A percentile compares a stretch with the other conserved stretches of the same genome.
Evolutionary conservation across 2,329 filamentous ascomycete genomes (phyloP).

Genomic region (Stachybotrys echinatus): DNA sequence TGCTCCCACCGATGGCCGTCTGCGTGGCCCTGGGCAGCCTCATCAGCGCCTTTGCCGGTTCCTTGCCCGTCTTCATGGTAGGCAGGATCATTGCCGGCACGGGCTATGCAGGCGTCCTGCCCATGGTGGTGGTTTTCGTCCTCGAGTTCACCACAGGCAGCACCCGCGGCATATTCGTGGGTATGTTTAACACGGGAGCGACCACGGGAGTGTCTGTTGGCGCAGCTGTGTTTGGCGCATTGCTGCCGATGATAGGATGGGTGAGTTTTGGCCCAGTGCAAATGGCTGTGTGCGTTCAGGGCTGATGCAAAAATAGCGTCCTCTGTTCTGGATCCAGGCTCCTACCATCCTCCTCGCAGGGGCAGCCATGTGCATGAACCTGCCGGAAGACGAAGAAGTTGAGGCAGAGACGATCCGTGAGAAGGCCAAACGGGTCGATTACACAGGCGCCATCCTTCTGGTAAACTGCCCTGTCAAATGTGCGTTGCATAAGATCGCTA

Average conservation of each 20-base stretch:
- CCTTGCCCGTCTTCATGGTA: constrained; percentile 58
- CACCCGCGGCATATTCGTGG: constrained; percentile 67
- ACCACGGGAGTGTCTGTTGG: constrained; percentile 68
- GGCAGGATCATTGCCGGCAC: constrained; percentile 64
- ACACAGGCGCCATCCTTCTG: constrained; percentile 63
- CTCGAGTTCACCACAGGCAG: constrained; percentile 67
- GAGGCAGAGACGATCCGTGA: constrained; percentile 27
- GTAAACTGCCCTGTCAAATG: constrained; percentile 33
- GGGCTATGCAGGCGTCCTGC: constrained; percentile 68
- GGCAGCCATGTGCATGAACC: constrained; percentile 55
- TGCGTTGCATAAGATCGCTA: neutral
- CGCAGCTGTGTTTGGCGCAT: constrained; percentile 62
- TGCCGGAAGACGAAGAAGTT: constrained; percentile 41
- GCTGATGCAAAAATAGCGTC: constrained; percentile 41
- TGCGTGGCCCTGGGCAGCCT: constrained; percentile 57
- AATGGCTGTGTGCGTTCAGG: neutral
- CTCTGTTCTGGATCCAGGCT: constrained; percentile 68
- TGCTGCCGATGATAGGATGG: constrained; percentile 64
- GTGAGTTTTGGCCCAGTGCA: constrained; percentile 39
- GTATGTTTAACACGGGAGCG: constrained; percentile 67
- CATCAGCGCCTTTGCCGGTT: constrained; percentile 56
- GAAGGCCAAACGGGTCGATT: constrained; percentile 66
- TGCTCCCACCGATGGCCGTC: constrained; percentile 57
- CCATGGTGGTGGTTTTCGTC: constrained; percentile 68
- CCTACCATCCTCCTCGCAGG: constrained; percentile 60